A percentile compares a stretch with the other conserved stretches of the same genome.
Evolutionary conservation across 2,329 filamentous ascomycete species (phyloP).

Genomic region (Mycocentrospora acerina): DNA sequence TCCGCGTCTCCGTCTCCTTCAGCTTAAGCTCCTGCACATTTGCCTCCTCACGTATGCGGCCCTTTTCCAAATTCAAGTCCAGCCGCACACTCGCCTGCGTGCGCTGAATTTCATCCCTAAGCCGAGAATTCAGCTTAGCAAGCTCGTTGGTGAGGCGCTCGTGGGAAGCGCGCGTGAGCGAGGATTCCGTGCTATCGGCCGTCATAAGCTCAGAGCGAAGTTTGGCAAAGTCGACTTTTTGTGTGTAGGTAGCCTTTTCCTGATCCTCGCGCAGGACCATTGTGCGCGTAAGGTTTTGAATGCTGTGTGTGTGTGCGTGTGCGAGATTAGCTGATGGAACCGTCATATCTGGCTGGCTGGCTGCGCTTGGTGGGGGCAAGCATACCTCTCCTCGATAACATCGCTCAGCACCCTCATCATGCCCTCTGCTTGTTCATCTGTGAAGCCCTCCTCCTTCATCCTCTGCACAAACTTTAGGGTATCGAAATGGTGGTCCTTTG

Average conservation of each 20-base stretch:
- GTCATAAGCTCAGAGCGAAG: constrained; percentile 91
- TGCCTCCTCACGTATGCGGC: constrained; percentile 91
- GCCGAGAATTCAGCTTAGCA: constrained; percentile 83
- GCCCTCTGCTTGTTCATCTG: constrained; percentile 91
- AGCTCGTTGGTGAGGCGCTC: constrained; percentile 93
- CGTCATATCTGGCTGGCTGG: no score
- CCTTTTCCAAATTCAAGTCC: constrained; percentile 95
- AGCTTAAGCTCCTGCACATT: constrained; percentile 97
- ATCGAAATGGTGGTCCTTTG: constrained; percentile 92
- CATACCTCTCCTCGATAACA: constrained; percentile 88
- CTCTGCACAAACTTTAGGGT: constrained; percentile 96
- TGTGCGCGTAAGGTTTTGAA: constrained; percentile 93
- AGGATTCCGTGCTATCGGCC: constrained; percentile 86
- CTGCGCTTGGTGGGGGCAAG: neutral
- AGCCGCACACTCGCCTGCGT: constrained; percentile 91
- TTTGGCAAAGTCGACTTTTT: constrained; percentile 98
- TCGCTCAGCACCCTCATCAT: constrained; percentile 98
- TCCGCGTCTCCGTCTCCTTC: constrained; percentile 97
- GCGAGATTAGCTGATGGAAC: no score
- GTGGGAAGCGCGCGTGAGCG: constrained; percentile 84
- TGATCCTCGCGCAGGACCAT: constrained; percentile 97
- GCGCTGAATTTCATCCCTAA: constrained; percentile 90
- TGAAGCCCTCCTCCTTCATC: constrained; percentile 87
- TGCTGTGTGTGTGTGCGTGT: constrained; percentile 53
- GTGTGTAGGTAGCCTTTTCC: constrained; percentile 72